phyloP scores from a whole-genome alignment of 768 basidiomycete species.

The Tephrocybe sp. region DNA sequence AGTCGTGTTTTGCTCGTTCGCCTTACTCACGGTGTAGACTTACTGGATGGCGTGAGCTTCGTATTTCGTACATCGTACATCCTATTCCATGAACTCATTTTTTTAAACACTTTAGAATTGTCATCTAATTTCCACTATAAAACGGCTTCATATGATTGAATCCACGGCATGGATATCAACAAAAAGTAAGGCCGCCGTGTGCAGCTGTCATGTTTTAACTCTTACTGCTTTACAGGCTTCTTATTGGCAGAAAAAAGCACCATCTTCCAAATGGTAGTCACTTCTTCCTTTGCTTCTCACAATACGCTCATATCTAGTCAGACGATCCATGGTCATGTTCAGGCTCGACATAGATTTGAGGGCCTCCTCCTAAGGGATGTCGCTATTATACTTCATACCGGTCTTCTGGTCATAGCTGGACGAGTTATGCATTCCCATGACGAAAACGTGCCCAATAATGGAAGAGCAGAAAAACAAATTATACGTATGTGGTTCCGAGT shows the following conservation, averaged over 20 bases:
- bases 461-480: conserved; percentile 15
- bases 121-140: background rate
- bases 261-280: conserved; percentile 12
- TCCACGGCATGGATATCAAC: conserved; percentile 8
- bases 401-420: conserved; percentile 10
- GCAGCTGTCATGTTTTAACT: background rate
- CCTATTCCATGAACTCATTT: background rate
- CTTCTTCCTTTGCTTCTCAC: background rate
- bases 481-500: conserved; percentile 9
- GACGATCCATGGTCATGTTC: conserved; percentile 10
- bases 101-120: background rate
- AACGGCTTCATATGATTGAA: conserved; percentile 11
- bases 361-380: conserved; percentile 11
- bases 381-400: conserved; percentile 7
- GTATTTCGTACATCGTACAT: background rate
- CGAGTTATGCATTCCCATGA: conserved; percentile 1
- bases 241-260: conserved; percentile 12
- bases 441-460: conserved; percentile 4
- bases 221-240: conserved; percentile 4
- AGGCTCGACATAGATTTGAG: conserved; percentile 4
- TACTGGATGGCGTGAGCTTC: conserved; percentile 7
- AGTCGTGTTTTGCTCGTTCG: conserved; percentile 7
- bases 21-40: conserved; percentile 10
- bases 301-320: background rate
- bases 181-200: background rate